Base-by-base conservation (phyloP, 352 stramenopile genomes). In the Globisporangium irregulare region DNA sequence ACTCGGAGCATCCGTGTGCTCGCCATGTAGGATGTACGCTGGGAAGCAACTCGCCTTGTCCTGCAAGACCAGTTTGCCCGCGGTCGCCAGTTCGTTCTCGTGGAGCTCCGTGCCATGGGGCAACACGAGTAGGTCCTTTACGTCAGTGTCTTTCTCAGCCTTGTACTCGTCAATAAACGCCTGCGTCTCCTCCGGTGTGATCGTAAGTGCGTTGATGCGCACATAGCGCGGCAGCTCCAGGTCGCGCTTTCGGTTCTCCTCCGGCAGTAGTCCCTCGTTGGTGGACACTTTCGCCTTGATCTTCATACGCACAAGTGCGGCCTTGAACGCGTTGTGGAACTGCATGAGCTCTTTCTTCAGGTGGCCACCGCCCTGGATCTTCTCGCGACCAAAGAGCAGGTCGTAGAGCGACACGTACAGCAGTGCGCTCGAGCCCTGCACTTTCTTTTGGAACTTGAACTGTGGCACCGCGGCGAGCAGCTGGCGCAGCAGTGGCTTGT, bases 11-110 rank as follows among this genome's bases (percentile, higher is more conserved):
- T 92, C 82, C 1, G 60, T 67, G 62, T 85, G 80, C 75, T 95
- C 78, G 63, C 83, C 83, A 51, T 97, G 84, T 55, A 99, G 79
- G 58, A 97, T 96, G 51, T 98, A 90, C 15, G 97, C 97, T 1
- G 97, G 95, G 75, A 99, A 99, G 77, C 98, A 99, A 79, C 89
- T 98, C 57, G 91, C 95, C 68, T 99, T 99, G 76, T 99, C 97
- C 81, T 99, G 97, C 43, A 99, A 75, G 36, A 99, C 81, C 6
- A 99, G 70, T 53, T 95, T 93, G 15, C 96, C 93, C 22, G 65
- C 79, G 41, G 82, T 86, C 36, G 97, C 91, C 41, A 96, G 78
- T 41, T 73, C 69, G 65, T 97, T 86, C 56, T 93, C 87, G 69
- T 96, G 80, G 61, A 97, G 76, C 81, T 96, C 90, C 29, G 84